Base-by-base conservation (phyloP, 2,329 filamentous ascomycete species). In the Microsporum audouinii region DNA sequence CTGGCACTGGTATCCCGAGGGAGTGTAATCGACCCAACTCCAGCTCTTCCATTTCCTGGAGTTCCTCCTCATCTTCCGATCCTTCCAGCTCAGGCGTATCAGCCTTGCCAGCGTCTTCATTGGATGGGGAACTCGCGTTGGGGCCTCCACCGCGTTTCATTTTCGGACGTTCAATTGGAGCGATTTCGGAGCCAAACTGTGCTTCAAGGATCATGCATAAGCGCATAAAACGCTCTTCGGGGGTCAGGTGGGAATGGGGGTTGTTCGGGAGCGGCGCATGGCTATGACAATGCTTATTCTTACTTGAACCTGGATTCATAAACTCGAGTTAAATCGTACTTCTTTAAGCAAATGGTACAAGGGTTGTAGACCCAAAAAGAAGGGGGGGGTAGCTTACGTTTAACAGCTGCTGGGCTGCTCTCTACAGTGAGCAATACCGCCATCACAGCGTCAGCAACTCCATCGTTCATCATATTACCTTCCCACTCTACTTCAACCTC, bases 171-270 rank as follows among this genome's bases (percentile, higher is more conserved):
- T 86, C 82, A 66, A 97, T 88, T 3, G 92, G 91, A 0, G 82
- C 80, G 61, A 97, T 85, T 63, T 89, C 87, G 65, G 94, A 87
- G 64, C 94, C 94, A 71, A 99, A 99, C 73, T 99, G 94, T 2
- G 91, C 89, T 78, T 99, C 94, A 12, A 99, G 86, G 78, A 99
- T 96, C 84, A 96, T 89, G 76, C 95, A 88, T 23, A 99, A 84
- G 38, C 92, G 86, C 64, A 87, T 84, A 45, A 97, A 84, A 45
- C 89, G 87, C 67, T 95, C 89, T 51, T 87, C 80, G 0, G 91
- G 80, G 7, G 82, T 82, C 47, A 90, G 75, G 51, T 87, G 82
- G 10, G 86, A 82, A 73, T 95, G 90, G 0, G 86, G 87, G 70
- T 96, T 94, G 55, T 78, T 79, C 6, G 59, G 43, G 29, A 76